A percentile compares a stretch with the other conserved stretches of the same genome.
Conservation (phyloP, 164 flowering plant species). For the Houttuynia cordata region DNA sequence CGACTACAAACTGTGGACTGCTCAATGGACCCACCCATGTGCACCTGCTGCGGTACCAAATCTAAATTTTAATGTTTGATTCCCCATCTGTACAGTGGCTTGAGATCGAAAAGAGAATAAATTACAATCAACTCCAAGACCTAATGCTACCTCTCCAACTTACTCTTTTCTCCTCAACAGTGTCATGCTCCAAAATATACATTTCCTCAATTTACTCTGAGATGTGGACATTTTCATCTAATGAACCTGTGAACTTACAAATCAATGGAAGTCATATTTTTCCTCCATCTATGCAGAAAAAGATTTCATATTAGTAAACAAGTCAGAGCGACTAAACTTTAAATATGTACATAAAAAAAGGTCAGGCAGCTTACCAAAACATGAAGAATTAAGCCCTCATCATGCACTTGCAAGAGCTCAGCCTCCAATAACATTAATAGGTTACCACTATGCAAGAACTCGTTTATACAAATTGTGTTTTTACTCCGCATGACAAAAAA, state of each 20-base stretch:
- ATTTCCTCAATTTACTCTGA: constrained; percentile 15
- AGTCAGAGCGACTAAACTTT: not conserved
- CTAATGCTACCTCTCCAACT: constrained; percentile 10
- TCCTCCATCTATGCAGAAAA: constrained; percentile 7
- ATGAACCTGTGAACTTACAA: constrained; percentile 12
- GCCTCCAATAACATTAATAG: no score
- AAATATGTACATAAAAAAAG: no score
- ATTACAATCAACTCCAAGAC: constrained; percentile 5
- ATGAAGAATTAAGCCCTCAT: no score
- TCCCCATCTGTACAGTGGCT: constrained; percentile 18
- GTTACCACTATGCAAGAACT: not conserved
- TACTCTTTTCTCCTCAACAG: constrained; percentile 6
- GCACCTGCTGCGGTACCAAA: constrained; percentile 5
- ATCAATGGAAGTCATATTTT: constrained; percentile 12
- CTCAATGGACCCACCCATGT: not conserved
- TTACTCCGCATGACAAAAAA: constrained; percentile 8
- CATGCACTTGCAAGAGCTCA: no score
- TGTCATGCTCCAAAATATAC: constrained; percentile 17
- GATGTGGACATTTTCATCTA: constrained; percentile 4
- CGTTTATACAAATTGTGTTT: constrained; percentile 15
- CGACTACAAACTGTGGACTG: not conserved
- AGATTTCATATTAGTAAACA: constrained; percentile 3
- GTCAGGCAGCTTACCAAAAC: no score
- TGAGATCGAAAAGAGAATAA: constrained; percentile 8
- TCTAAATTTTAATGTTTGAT: constrained; percentile 3